phyloP scores from a whole-genome alignment of 768 basidiomycete genomes.

The Trametes punicea region DNA sequence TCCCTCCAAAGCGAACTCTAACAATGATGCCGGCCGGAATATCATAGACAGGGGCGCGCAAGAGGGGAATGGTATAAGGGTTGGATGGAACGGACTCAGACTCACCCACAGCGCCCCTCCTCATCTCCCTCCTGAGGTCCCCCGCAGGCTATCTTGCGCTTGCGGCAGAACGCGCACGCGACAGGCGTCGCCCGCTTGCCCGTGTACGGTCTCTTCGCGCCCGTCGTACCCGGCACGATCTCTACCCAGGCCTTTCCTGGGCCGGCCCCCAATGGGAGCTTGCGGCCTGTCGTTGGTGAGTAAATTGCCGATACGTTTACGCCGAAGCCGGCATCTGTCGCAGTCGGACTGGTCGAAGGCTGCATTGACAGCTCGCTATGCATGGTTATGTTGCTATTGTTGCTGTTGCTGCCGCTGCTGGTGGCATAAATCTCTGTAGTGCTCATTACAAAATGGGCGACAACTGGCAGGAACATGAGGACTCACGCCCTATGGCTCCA shows the following conservation, averaged over 20 bases:
- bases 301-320: constrained; percentile 8
- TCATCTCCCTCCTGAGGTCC: constrained; percentile 18
- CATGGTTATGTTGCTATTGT: not conserved
- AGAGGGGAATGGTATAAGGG: not conserved
- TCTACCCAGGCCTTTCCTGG: not conserved
- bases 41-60: not conserved
- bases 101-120: constrained; percentile 20
- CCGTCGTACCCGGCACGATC: not conserved
- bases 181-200: constrained; percentile 16
- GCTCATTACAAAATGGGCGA: no score
- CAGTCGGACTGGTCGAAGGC: not conserved
- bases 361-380: not conserved
- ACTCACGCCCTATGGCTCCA: no score
- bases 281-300: constrained; percentile 17
- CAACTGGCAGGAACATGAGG: no score
- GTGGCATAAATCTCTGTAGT: no score
- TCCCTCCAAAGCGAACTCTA: not conserved
- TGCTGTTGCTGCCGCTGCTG: not conserved
- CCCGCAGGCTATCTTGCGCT: constrained; percentile 30
- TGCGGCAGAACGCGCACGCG: constrained; percentile 27
- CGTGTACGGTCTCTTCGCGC: constrained; percentile 12
- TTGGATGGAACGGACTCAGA: not conserved
- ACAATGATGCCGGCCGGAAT: not conserved
- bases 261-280: constrained; percentile 1
- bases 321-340: not conserved